These are phyloP conservation scores for Rhododendron simsii DNA, from an alignment of 148 eudicot species.

Conservation along the genomic window DNA sequence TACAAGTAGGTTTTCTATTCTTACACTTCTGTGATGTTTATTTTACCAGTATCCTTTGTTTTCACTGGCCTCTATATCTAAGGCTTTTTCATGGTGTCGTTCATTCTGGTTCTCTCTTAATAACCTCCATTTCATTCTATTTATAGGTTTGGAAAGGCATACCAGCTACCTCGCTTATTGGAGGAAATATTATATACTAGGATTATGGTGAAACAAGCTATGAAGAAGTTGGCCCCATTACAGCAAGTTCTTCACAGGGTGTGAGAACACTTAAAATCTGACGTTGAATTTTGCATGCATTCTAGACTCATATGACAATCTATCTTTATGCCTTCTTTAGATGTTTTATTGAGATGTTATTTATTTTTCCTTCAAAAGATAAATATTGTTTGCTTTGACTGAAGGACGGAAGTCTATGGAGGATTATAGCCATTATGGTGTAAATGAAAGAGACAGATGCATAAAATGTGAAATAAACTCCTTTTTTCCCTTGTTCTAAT, in stretches of 20 bases:
- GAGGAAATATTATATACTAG: conserved; percentile 94
- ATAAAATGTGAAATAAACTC: background rate
- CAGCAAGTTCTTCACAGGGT: conserved; percentile 78
- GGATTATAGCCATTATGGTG: background rate
- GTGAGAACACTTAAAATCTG: background rate
- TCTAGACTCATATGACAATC: background rate
- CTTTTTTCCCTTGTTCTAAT: background rate
- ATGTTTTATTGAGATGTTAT: background rate
- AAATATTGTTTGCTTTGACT: background rate
- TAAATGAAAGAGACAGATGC: background rate
- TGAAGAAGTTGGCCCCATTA: conserved; percentile 74
- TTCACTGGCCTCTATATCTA: background rate
- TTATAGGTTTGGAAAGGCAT: conserved; percentile 74
- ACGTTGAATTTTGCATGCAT: background rate
- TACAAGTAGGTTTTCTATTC: background rate
- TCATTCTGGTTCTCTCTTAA: background rate
- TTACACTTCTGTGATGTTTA: background rate
- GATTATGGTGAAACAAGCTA: conserved; percentile 91
- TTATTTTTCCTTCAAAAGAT: background rate
- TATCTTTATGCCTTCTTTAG: background rate
- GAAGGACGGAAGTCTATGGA: background rate
- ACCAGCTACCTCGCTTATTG: conserved; percentile 75
- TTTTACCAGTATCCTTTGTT: conserved; percentile 1
- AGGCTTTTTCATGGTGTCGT: background rate
- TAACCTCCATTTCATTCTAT: background rate